Evolutionary conservation across 805 yeast genomes (phyloP), one percentile per base, ranked within the genome.

Genomic region (Tetrapisispora iriomotensis): DNA sequence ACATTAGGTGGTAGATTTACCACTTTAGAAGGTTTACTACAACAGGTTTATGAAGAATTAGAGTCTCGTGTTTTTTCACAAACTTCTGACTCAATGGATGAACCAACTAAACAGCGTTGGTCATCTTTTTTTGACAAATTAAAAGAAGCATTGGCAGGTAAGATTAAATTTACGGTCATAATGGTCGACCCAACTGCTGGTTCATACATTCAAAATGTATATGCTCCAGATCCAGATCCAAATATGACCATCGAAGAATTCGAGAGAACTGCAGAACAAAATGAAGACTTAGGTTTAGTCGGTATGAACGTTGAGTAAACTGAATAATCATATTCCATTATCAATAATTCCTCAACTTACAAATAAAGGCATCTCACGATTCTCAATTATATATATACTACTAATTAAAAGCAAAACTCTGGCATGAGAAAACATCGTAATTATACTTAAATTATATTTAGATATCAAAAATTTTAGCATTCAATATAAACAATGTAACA

Each of bases 1-100:
- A 92, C 99, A 2, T 70, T 92, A 37, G 99, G 99, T 45, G 98
- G 99, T 42, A 75, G 98, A 58, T 92, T 92, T 68, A 92, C 98
- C 34, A 92, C 99, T 13, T 68, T 92, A 46, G 99, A 92, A 66
- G 99, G 99, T 45, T 71, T 92, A 40, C 65, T 92, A 49, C 71
- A 76, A 32, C 96, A 92, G 64, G 96, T 92, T 8, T 68, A 75
- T 50, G 96, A 87, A 45, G 97, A 92, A 61, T 73, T 92, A 46
- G 82, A 86, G 54, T 65, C 79, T 8, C 77, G 94, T 62, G 94
- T 92, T 5, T 83, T 83, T 59, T 72, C 82, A 9, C 81, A 82
- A 56, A 80, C 94, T 2, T 82, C 94, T 1, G 97, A 90, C 58
- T 82, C 95, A 6, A 87, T 92, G 96, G 87, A 82, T 34, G 72